A percentile compares a stretch with the other conserved stretches of the same genome.
Evolutionary conservation across 371 early-diverging fungal genomes (phyloP).

Genomic region (Mortierella sp.): DNA sequence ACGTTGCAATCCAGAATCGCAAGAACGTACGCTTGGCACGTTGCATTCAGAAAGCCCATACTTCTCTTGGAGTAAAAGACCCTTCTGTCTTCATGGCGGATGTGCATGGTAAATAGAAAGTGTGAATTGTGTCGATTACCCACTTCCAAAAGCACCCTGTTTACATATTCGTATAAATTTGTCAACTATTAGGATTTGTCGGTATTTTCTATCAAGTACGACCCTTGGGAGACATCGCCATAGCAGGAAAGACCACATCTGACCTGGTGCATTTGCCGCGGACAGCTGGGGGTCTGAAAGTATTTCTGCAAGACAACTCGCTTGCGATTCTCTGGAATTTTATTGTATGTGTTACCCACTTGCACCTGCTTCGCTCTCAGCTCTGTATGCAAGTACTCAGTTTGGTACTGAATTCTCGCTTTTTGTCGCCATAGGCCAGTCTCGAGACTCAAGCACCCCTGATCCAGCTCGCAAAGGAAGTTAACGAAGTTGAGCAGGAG

Average conservation of each 20-base stretch:
- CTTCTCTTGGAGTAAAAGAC: slow-evolving; percentile 12
- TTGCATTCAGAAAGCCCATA: slow-evolving; percentile 19
- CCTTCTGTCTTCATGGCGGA: slow-evolving; percentile 26
- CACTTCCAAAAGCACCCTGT: not conserved
- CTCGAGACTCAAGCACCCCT: slow-evolving; percentile 27
- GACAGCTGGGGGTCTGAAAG: not conserved
- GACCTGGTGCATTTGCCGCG: slow-evolving; percentile 1
- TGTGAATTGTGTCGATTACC: not conserved
- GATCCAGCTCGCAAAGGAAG: slow-evolving; percentile 7
- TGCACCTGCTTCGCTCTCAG: too few relatives aligned
- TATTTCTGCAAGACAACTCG: slow-evolving; percentile 5
- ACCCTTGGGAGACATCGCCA: not conserved
- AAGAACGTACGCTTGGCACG: slow-evolving; percentile 21
- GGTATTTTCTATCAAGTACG: slow-evolving; percentile 1
- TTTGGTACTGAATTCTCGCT: not conserved
- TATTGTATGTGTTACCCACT: not conserved
- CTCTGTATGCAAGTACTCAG: not conserved
- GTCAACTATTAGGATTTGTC: slow-evolving; percentile 2
- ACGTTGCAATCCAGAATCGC: slow-evolving; percentile 20
- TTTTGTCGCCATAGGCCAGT: slow-evolving; percentile 8
- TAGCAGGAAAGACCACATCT: not conserved
- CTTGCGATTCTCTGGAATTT: slow-evolving; percentile 8
- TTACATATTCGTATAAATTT: not conserved
- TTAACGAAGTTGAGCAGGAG: slow-evolving; percentile 6
- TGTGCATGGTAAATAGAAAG: slow-evolving; percentile 13